Evolutionary conservation across 306 rosid species (phyloP).

Genomic region (Cucumis cinereus): DNA sequence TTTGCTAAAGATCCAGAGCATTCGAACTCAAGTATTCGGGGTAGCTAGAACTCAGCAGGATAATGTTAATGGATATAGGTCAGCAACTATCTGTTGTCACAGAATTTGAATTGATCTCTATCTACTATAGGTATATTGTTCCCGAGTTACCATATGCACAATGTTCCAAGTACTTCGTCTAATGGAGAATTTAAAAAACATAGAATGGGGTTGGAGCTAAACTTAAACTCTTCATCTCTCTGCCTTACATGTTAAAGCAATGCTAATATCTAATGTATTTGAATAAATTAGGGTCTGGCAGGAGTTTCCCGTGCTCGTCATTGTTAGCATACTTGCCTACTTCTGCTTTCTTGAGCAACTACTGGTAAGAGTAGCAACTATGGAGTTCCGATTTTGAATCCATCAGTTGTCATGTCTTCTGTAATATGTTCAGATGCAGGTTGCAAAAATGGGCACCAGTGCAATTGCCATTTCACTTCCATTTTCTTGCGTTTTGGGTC

Average conservation of each 20-base stretch:
- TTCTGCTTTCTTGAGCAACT: constrained; percentile 96
- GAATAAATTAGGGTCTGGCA: constrained; percentile 68
- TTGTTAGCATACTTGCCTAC: constrained; percentile 91
- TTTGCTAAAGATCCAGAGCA: constrained; percentile 60
- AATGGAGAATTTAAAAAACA: neutral
- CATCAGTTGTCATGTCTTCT: constrained; percentile 6
- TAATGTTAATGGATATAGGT: constrained; percentile 59
- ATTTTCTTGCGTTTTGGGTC: constrained; percentile 84
- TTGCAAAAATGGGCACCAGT: constrained; percentile 52
- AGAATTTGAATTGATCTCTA: neutral
- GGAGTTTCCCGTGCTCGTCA: constrained; percentile 91
- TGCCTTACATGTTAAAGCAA: neutral
- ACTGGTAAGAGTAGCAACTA: constrained; percentile 39
- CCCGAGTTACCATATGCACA: neutral
- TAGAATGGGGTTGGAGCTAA: neutral
- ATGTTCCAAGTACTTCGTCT: neutral
- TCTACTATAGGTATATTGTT: neutral
- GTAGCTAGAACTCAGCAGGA: constrained; percentile 31
- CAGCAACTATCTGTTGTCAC: constrained; percentile 17
- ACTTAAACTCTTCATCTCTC: constrained; percentile 3
- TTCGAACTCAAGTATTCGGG: constrained; percentile 34
- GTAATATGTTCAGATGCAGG: constrained; percentile 36
- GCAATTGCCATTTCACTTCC: constrained; percentile 91
- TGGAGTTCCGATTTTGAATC: constrained; percentile 4
- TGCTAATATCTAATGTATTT: neutral